Percentiles rank a stretch among this genome's conserved stretches.
phyloP scores from a whole-genome alignment of 1,284 basidiomycete genomes.

The Termitomyces sp. region DNA sequence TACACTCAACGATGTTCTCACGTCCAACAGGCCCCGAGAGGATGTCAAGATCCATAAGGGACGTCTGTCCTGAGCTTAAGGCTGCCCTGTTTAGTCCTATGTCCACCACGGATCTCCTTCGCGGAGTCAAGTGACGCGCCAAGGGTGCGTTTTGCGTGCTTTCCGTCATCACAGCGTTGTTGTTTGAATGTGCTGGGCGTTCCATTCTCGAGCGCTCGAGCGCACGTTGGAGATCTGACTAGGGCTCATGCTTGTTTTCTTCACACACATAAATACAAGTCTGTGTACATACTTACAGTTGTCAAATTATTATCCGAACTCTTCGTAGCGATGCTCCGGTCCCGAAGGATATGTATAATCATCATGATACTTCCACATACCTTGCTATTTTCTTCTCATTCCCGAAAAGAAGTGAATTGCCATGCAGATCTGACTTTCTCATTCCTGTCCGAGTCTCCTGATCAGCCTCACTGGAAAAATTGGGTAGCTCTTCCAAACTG shows the following conservation, averaged over 20 bases:
- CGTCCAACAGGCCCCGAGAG: conserved; percentile 58
- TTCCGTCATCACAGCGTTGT: not conserved
- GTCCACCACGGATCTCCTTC: not conserved
- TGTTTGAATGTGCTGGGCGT: no score
- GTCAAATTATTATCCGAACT: not conserved
- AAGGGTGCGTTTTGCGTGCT: not conserved
- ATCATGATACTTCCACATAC: not conserved
- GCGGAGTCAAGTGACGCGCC: conserved; percentile 2
- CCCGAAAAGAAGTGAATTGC: not conserved
- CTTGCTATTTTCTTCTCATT: not conserved
- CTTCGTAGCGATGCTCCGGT: not conserved
- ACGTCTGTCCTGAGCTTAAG: conserved; percentile 37
- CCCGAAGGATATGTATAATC: not conserved
- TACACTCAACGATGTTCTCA: conserved; percentile 9
- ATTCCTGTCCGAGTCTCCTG: not conserved
- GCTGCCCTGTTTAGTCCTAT: not conserved
- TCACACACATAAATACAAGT: not conserved
- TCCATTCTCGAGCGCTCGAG: not conserved
- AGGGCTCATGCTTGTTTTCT: not conserved
- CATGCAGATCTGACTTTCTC: not conserved
- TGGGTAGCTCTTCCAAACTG: not conserved
- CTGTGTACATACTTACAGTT: not conserved
- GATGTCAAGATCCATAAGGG: conserved; percentile 80
- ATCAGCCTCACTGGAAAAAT: not conserved
- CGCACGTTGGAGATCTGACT: not conserved